Conservation (phyloP, 2,329 filamentous ascomycete species). For the Ophiostoma montium region DNA sequence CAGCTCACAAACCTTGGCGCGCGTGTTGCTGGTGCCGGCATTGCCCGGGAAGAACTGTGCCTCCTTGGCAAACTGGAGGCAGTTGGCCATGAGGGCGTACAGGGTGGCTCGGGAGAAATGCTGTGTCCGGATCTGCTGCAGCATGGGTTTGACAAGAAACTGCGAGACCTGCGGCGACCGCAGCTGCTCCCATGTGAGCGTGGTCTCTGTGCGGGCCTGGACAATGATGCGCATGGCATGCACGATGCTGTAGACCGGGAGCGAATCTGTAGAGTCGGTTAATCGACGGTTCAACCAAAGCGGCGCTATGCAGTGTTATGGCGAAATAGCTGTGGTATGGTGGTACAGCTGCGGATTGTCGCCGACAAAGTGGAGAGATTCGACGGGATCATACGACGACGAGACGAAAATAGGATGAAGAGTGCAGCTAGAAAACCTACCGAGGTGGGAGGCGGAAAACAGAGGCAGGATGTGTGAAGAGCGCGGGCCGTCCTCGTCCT, state of each 20-base stretch:
- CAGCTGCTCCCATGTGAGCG: constrained; percentile 85
- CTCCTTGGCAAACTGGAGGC: constrained; percentile 84
- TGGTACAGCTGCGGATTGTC: too few relatives aligned
- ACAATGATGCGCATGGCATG: constrained; percentile 81
- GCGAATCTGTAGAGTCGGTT: constrained; percentile 45
- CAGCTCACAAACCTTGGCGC: constrained; percentile 80
- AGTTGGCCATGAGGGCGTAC: constrained; percentile 87
- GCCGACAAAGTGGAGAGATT: too few relatives aligned
- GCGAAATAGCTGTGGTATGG: not conserved
- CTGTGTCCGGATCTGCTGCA: constrained; percentile 68
- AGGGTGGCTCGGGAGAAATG: constrained; percentile 79
- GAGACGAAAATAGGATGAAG: not conserved
- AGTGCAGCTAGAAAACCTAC: constrained; percentile 27
- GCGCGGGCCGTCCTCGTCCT: constrained; percentile 21
- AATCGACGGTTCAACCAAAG: not conserved
- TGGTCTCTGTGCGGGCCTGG: constrained; percentile 75
- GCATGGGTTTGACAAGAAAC: constrained; percentile 90
- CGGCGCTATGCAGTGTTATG: not conserved
- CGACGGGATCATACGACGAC: too few relatives aligned
- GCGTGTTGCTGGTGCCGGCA: constrained; percentile 67
- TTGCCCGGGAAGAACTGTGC: constrained; percentile 69
- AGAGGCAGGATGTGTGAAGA: constrained; percentile 46
- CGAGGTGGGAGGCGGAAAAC: constrained; percentile 66
- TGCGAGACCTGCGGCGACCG: constrained; percentile 92
- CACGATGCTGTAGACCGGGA: constrained; percentile 82